Conservation (phyloP, 164 flowering plant genomes). For the Dillenia suffruticosa region DNA sequence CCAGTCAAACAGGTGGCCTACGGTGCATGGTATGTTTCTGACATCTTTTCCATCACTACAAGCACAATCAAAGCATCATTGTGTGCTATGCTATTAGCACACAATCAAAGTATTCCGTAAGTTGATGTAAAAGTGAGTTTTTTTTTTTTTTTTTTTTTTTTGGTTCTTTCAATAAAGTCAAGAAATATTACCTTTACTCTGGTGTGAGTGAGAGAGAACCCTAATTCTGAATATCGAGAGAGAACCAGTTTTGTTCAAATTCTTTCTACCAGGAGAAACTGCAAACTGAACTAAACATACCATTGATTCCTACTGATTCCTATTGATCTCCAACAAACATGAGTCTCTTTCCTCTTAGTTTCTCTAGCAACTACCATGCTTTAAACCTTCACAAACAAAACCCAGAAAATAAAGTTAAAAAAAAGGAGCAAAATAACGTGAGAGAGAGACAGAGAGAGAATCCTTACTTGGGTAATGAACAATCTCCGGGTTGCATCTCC, state of each 20-base stretch:
- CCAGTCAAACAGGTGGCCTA: no score
- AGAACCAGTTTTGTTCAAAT: constrained; percentile 69
- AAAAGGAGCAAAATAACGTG: background rate
- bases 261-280: constrained; percentile 67
- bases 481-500: constrained; percentile 95
- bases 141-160: no score
- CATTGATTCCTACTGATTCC: constrained; percentile 99
- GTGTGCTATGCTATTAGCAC: no score
- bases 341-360: constrained; percentile 76
- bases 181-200: no score
- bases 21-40: no score
- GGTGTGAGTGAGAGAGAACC: no score
- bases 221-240: constrained; percentile 71
- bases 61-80: no score
- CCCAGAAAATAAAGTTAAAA: background rate
- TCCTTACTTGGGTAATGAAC: constrained; percentile 59
- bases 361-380: constrained; percentile 67
- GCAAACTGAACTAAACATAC: constrained; percentile 82
- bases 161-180: no score
- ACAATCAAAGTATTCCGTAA: no score
- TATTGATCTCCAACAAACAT: constrained; percentile 98
- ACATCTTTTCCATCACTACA: no score
- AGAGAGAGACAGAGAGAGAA: background rate
- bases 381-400: constrained; percentile 48
- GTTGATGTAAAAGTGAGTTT: no score